Conservation (phyloP, 163 green algal species). For the Chloromonas sp. region DNA sequence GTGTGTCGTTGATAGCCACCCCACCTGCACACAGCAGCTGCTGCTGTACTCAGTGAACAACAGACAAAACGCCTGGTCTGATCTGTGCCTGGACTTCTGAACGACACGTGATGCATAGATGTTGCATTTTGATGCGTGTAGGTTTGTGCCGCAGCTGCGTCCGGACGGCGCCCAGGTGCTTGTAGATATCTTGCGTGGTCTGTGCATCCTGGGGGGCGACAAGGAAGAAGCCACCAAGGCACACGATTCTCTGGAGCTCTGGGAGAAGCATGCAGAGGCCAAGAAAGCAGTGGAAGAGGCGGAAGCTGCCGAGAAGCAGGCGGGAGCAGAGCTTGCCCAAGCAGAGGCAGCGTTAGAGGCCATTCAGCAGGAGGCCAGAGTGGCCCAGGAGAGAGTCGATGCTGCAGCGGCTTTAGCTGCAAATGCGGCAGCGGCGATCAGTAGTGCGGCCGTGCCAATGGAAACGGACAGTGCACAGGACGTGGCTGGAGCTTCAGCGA, state of each 20-base stretch:
- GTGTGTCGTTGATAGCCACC: too few relatives aligned
- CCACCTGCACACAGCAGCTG: too few relatives aligned
- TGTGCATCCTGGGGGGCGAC: conserved; percentile 60
- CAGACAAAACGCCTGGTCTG: too few relatives aligned
- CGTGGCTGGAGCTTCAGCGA: too few relatives aligned
- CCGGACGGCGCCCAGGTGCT: conserved; percentile 48
- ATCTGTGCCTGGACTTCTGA: too few relatives aligned
- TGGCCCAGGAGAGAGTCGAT: too few relatives aligned
- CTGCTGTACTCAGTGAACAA: too few relatives aligned
- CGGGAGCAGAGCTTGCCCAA: conserved; percentile 6
- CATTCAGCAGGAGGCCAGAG: conserved; percentile 2
- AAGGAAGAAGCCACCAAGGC: conserved; percentile 16
- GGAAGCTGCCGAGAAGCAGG: conserved; percentile 6
- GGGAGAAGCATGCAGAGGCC: background rate
- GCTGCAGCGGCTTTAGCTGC: background rate
- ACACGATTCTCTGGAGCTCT: background rate
- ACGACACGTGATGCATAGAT: too few relatives aligned
- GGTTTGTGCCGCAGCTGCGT: conserved; percentile 39
- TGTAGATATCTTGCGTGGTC: conserved; percentile 42
- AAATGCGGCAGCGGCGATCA: too few relatives aligned
- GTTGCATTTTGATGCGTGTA: background rate
- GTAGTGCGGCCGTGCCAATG: too few relatives aligned
- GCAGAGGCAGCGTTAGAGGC: conserved; percentile 9
- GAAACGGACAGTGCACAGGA: too few relatives aligned
- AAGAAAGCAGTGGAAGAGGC: conserved; percentile 6